Conservation (phyloP, 78 protist species). For the Chrysochromulina parva region DNA sequence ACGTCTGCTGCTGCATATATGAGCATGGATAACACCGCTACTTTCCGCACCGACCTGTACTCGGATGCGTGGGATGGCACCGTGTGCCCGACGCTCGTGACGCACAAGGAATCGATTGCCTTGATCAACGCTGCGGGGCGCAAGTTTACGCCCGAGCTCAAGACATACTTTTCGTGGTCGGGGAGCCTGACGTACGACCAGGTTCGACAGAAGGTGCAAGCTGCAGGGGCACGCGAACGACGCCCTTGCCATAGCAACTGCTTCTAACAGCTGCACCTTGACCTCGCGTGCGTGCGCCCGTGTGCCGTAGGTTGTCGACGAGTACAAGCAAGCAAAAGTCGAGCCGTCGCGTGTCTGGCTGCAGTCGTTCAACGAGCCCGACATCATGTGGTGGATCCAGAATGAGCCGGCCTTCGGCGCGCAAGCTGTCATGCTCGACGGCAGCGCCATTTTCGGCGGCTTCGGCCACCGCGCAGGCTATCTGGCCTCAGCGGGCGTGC, state of each 20-base stretch:
- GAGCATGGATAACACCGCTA: background rate
- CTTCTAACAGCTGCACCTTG: no score
- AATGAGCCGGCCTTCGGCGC: background rate
- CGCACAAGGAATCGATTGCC: background rate
- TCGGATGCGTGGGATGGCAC: background rate
- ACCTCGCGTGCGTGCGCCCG: no score
- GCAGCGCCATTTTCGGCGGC: background rate
- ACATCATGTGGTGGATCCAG: background rate
- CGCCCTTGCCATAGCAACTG: background rate
- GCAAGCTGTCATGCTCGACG: background rate
- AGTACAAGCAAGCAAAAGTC: background rate
- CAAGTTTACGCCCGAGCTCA: conserved; percentile 10
- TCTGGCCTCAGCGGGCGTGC: background rate
- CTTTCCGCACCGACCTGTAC: conserved; percentile 5
- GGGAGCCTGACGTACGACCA: background rate
- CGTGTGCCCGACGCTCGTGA: background rate
- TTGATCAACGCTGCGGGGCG: background rate
- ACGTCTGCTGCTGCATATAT: background rate
- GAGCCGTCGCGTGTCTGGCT: background rate
- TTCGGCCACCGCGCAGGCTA: background rate
- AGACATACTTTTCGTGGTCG: background rate
- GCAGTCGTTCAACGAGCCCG: background rate
- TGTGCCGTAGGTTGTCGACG: background rate
- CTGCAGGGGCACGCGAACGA: background rate
- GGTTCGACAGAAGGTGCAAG: no score